phyloP scores from a whole-genome alignment of 192 early-diverging fungal species.

The Mortierella claussenii region DNA sequence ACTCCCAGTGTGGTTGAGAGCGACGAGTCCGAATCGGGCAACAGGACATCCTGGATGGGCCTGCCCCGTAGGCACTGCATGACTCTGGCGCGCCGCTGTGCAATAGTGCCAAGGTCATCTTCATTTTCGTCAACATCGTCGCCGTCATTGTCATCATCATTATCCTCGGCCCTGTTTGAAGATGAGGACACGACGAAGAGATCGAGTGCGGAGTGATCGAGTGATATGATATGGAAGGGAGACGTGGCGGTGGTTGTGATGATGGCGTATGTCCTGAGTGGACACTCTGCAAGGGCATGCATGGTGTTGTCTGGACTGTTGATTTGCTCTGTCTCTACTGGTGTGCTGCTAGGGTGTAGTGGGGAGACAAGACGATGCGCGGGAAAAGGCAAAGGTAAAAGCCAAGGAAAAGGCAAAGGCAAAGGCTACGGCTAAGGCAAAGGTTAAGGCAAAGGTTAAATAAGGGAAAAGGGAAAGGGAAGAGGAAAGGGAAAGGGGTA shows the following conservation, averaged over 20 bases:
- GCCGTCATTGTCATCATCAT: background rate
- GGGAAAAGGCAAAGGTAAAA: background rate
- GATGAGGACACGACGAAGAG: too few species aligned
- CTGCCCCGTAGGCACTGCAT: constrained; percentile 5
- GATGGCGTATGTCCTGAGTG: constrained; percentile 25
- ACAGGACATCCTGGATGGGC: constrained; percentile 13
- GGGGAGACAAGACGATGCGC: background rate
- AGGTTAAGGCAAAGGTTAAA: background rate
- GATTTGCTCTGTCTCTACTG: background rate
- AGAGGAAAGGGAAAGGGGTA: background rate
- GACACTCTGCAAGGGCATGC: constrained; percentile 39
- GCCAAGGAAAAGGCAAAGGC: background rate
- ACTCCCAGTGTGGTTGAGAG: background rate
- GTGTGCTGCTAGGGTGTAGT: background rate
- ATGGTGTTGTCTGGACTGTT: background rate
- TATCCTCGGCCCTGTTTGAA: background rate
- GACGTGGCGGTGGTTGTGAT: constrained; percentile 33
- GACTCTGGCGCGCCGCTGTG: background rate
- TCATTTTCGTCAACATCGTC: background rate
- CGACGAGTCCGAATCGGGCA: constrained; percentile 4
- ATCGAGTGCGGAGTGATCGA: constrained; percentile 34
- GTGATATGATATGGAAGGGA: constrained; percentile 24
- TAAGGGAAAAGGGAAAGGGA: background rate
- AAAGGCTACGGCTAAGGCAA: background rate
- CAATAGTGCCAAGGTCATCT: background rate